Evolutionary conservation across 371 early-diverging fungal species (phyloP).

Genomic region (Rhizomucor pusillus): DNA sequence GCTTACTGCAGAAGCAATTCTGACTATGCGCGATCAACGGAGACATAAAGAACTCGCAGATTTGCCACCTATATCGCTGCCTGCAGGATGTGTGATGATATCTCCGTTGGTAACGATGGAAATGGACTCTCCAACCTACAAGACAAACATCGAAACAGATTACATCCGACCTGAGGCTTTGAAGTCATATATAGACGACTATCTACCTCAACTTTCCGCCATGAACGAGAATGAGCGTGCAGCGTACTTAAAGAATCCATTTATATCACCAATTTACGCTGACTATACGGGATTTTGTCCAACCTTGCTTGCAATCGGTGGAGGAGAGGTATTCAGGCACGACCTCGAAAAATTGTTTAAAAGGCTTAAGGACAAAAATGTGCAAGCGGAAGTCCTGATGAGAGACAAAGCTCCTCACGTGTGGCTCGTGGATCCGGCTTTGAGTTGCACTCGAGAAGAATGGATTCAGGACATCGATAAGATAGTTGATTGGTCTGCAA

Average conservation of each 20-base stretch:
- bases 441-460: conserved; percentile 1
- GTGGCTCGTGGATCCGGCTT: conserved; percentile 15
- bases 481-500: conserved; percentile 9
- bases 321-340: conserved; percentile 22
- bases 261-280: conserved; percentile 23
- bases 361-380: conserved; percentile 15
- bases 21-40: conserved; percentile 16
- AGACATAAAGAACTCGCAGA: background rate
- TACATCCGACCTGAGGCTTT: conserved; percentile 2
- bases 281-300: conserved; percentile 22
- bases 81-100: conserved; percentile 20
- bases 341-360: conserved; percentile 17
- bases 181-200: background rate
- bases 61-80: conserved; percentile 18
- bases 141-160: conserved; percentile 5
- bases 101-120: conserved; percentile 31
- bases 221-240: conserved; percentile 4
- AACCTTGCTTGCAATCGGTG: conserved; percentile 23
- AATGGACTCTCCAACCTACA: background rate
- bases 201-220: conserved; percentile 4
- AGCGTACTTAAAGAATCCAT: conserved; percentile 14
- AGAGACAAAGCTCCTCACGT: conserved; percentile 24
- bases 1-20: conserved; percentile 14
- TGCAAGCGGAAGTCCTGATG: conserved; percentile 18
- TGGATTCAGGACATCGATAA: conserved; percentile 10